These are phyloP conservation scores for Posidonia oceanica DNA, from an alignment of 116 monocot genomes.

Conservation along the genomic window DNA sequence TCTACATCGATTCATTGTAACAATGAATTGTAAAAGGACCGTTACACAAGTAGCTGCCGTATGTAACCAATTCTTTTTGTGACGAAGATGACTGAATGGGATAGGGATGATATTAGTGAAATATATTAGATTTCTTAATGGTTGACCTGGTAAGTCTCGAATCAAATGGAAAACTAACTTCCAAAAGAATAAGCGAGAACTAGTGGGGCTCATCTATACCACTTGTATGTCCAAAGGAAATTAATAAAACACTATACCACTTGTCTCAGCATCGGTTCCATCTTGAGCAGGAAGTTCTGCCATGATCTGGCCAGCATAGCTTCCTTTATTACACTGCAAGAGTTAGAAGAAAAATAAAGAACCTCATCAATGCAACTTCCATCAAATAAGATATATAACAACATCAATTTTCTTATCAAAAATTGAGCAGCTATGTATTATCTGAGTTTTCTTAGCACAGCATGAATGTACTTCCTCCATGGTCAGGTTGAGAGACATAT, in stretches of 20 bases:
- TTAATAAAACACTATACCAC: background rate
- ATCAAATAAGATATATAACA: background rate
- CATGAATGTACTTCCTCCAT: too few species aligned
- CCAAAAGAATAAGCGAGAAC: background rate
- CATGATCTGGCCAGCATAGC: background rate
- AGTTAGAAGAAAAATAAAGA: background rate
- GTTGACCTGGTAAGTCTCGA: background rate
- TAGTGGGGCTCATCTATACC: too few species aligned
- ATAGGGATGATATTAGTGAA: background rate
- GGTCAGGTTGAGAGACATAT: too few species aligned
- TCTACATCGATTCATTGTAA: background rate
- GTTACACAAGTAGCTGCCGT: background rate
- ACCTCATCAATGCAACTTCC: too few species aligned
- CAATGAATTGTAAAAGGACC: background rate
- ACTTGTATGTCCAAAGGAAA: background rate
- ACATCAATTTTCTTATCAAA: background rate
- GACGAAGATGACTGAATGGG: background rate
- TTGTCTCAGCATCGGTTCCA: conserved; percentile 7
- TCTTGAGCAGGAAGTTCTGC: background rate
- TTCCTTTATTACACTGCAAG: background rate
- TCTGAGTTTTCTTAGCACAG: too few species aligned
- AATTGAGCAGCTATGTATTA: background rate
- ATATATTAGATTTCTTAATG: background rate
- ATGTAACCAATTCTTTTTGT: too few species aligned
- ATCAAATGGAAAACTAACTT: background rate